Evolutionary conservation across 208 protist species (phyloP).

Genomic region (Leishmania braziliensis): DNA sequence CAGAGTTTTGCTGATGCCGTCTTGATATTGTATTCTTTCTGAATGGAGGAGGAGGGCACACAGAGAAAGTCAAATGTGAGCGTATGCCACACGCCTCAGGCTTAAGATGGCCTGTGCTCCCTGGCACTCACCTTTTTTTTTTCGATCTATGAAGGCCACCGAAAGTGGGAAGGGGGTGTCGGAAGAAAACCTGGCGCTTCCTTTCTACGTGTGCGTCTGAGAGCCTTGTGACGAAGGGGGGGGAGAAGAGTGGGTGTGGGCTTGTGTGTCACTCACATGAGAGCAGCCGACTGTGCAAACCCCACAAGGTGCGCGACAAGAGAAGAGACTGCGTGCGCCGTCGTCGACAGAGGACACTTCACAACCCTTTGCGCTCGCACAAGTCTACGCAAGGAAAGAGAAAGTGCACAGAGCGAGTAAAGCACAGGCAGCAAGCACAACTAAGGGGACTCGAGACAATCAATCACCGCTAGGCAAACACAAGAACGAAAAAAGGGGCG

Average conservation of each 20-base stretch:
- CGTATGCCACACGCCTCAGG: not conserved
- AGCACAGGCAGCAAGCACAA: not conserved
- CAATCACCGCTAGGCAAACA: not conserved
- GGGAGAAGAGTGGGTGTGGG: not conserved
- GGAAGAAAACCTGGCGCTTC: not conserved
- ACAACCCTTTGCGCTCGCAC: not conserved
- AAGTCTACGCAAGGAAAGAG: not conserved
- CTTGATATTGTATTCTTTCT: not conserved
- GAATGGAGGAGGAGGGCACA: not conserved
- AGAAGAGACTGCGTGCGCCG: not conserved
- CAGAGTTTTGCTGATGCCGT: not conserved
- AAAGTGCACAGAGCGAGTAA: not conserved
- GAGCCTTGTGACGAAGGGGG: not conserved
- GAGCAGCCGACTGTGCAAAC: constrained; percentile 2
- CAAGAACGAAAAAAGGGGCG: not conserved
- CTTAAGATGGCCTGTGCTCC: not conserved
- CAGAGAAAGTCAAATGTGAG: not conserved
- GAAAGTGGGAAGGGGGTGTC: not conserved
- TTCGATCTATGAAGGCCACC: constrained; percentile 6
- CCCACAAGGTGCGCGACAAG: not conserved
- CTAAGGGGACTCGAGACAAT: not conserved
- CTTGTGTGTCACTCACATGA: constrained; percentile 6
- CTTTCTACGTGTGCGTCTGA: not conserved
- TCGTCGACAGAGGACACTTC: not conserved
- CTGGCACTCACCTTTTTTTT: not conserved